phyloP scores from a whole-genome alignment of 1,139 yeast species.

The Kodamaea derodonti region DNA sequence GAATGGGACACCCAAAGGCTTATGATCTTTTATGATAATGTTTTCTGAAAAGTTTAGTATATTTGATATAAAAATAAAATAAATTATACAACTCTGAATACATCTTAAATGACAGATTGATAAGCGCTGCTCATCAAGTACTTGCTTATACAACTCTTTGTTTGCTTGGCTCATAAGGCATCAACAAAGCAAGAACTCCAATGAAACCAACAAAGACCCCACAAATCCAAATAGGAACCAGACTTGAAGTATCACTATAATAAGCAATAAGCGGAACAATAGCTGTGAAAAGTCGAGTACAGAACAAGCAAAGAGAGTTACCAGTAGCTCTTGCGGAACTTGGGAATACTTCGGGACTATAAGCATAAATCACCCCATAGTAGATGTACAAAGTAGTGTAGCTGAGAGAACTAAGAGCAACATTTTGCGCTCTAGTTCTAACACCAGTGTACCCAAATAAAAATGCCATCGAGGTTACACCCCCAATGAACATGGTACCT shows the following conservation, averaged over 20 bases:
- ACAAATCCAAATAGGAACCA: conserved; percentile 13
- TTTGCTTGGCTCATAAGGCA: conserved; percentile 13
- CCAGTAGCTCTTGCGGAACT: conserved; percentile 12
- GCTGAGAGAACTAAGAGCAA: conserved; percentile 10
- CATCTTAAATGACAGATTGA: too few species aligned
- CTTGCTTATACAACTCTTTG: conserved; percentile 9
- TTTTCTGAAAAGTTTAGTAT: too few species aligned
- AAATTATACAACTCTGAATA: too few species aligned
- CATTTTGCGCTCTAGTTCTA: conserved; percentile 8
- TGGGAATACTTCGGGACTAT: conserved; percentile 14
- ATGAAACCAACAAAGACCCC: conserved; percentile 12
- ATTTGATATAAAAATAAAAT: too few species aligned
- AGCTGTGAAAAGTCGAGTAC: conserved; percentile 8
- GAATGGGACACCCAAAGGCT: too few species aligned
- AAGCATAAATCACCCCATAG: conserved; percentile 12
- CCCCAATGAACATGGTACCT: conserved; percentile 12
- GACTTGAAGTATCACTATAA: conserved; percentile 8
- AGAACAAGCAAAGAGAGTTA: conserved; percentile 9
- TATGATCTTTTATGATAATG: too few species aligned
- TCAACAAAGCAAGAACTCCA: conserved; percentile 10
- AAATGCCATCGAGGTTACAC: conserved; percentile 11
- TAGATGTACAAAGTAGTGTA: conserved; percentile 12
- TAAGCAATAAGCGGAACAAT: conserved; percentile 12
- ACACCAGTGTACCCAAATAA: conserved; percentile 13
- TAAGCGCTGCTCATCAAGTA: too few species aligned